Evolutionary conservation across 83 land plant species (phyloP), one percentile per base, ranked within the genome.

Genomic region (Picea mariana): DNA sequence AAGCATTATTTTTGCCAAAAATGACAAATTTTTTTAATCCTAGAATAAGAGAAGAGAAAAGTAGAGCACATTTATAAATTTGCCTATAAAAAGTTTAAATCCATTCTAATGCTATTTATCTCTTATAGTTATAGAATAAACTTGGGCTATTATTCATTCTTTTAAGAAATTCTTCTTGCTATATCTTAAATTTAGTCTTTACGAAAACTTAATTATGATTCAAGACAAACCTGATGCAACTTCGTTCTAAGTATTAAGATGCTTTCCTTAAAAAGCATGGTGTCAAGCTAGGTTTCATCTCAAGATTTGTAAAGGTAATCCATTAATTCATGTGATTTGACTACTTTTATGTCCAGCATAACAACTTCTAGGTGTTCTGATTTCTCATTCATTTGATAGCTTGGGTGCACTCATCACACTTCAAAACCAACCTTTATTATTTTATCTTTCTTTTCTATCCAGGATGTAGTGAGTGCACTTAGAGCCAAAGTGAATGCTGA

Each of bases 221-320:
- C 87, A 97, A 98, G 99, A 94, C 99, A 62, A 97, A 97, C 79
- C 78, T 95, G 86, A 95, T 97, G 98, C 90, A 88, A 83, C 95
- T 97, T 69, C 97, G 99, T 26, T 86, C 95, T 72, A 90, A 97
- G n/a, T 95, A 97, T 81, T 95, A 97, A 85, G 98, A 97, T 87
- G 91, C 90, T 4, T 97, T 97, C 77, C 67, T 86, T 42, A 94
- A 95, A 69, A 97, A 95, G 83, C 99, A 97, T 90, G 99, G 99
- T 58, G 99, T 94, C 67, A 97, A 97, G 84, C 62, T 97, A 83
- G 99, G 99, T 17, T 87, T 97, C 47, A 97, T 97, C 98, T 97
- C 99, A 13, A 95, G 96, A 4, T 97, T 97, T 92, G 92, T 97
- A n/a, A 97, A 97, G 89, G 99, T 96, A 91, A 38, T 73, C 68